Percentiles rank a stretch among this genome's conserved stretches.
phyloP scores from a whole-genome alignment of 805 yeast genomes.

The Scheffersomyces ergatensis region DNA sequence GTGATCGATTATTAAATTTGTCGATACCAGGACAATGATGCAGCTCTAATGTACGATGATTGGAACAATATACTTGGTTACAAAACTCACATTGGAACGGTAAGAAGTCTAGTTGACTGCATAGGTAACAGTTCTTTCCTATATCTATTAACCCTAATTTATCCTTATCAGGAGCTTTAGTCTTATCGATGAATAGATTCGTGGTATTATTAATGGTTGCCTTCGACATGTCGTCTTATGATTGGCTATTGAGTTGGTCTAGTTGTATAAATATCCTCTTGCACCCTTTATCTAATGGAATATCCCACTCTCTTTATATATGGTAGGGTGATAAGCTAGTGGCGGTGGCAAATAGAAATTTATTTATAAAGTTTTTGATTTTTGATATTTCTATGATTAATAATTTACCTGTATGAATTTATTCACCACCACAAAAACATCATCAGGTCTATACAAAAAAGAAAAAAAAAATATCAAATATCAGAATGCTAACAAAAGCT shows the following conservation, averaged over 20 bases:
- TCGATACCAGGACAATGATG: constrained; percentile 28
- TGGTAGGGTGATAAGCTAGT: not conserved
- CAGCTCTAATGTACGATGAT: constrained; percentile 40
- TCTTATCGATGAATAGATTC: constrained; percentile 20
- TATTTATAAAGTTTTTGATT: no score
- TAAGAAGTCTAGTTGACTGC: constrained; percentile 54
- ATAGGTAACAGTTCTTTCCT: constrained; percentile 55
- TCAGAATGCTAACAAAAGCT: no score
- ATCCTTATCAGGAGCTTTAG: constrained; percentile 13
- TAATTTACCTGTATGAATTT: no score
- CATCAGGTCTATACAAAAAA: no score
- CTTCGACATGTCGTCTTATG: not conserved
- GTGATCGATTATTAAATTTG: constrained; percentile 3
- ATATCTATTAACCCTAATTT: constrained; percentile 47
- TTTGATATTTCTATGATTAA: no score
- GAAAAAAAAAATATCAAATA: no score
- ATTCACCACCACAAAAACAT: no score
- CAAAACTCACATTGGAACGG: constrained; percentile 57
- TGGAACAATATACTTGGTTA: constrained; percentile 44
- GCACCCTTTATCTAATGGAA: no score
- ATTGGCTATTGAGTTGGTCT: no score
- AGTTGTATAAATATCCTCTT: no score
- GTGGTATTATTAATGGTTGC: not conserved
- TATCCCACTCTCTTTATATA: no score
- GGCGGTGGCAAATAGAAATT: constrained; percentile 10